Evolutionary conservation across 441 rosid species (phyloP).

Genomic region (Omphalea diandra): DNA sequence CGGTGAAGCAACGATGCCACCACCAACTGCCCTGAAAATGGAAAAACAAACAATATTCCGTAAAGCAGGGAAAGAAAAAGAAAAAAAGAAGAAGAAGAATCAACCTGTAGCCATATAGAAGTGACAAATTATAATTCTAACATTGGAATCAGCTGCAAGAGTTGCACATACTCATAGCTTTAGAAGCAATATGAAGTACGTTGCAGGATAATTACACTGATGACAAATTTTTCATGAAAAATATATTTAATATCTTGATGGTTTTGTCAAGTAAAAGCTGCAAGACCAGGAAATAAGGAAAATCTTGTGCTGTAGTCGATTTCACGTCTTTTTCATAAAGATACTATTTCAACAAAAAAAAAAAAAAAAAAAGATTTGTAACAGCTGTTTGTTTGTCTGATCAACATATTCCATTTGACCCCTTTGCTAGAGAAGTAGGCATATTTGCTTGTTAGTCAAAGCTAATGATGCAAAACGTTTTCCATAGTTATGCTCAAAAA

Average conservation of each 20-base stretch:
- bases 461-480: not conserved
- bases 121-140: not conserved
- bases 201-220: not conserved
- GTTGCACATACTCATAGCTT: not conserved
- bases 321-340: not conserved
- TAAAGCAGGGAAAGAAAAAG: not conserved
- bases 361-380: no score
- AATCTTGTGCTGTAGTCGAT: no score
- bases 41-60: slow-evolving; percentile 12
- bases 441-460: not conserved
- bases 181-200: not conserved
- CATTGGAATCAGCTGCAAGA: not conserved
- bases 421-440: no score
- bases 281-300: not conserved
- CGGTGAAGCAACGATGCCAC: slow-evolving; percentile 75
- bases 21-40: slow-evolving; percentile 74
- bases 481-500: not conserved
- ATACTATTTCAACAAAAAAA: no score
- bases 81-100: not conserved
- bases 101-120: not conserved
- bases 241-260: not conserved
- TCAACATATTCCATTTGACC: not conserved
- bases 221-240: not conserved
- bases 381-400: no score
- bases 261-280: not conserved